Conservation (phyloP, 2,329 filamentous ascomycete genomes). For the Stagonosporopsis rhizophila region DNA sequence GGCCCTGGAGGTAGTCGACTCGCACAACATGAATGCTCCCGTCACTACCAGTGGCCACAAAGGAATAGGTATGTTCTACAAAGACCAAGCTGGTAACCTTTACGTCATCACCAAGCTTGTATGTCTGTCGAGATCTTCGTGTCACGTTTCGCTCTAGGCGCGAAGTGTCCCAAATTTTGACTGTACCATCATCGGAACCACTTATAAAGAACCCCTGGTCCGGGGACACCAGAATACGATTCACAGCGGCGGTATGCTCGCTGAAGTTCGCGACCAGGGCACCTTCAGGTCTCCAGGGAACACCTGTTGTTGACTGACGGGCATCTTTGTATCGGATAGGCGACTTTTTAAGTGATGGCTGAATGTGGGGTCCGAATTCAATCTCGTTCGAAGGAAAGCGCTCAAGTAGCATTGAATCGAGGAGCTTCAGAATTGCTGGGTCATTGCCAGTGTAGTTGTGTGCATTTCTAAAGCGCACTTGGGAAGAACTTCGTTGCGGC, state of each 20-base stretch:
- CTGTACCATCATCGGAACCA: constrained; percentile 86
- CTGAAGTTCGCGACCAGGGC: constrained; percentile 85
- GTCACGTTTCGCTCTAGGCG: constrained; percentile 90
- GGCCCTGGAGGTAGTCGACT: constrained; percentile 69
- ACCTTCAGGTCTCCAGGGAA: constrained; percentile 83
- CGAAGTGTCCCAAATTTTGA: constrained; percentile 92
- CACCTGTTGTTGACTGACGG: constrained; percentile 57
- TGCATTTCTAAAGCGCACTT: constrained; percentile 64
- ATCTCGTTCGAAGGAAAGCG: constrained; percentile 67
- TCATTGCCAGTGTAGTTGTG: constrained; percentile 88
- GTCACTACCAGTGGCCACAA: constrained; percentile 88
- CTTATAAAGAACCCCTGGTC: constrained; percentile 97
- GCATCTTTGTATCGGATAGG: constrained; percentile 63
- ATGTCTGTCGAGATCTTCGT: constrained; percentile 84
- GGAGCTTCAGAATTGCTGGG: constrained; percentile 65
- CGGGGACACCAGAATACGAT: constrained; percentile 79
- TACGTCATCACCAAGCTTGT: constrained; percentile 74
- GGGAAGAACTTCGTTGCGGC: constrained; percentile 41
- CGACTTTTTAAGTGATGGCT: constrained; percentile 65
- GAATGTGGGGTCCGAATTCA: constrained; percentile 80
- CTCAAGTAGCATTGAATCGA: constrained; percentile 83
- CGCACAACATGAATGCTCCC: constrained; percentile 84
- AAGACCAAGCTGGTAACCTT: constrained; percentile 86
- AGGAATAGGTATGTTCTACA: constrained; percentile 91
- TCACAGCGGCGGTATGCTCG: constrained; percentile 84